phyloP scores from a whole-genome alignment of 805 yeast species.

The Kodamaea kaohsiungensis region DNA sequence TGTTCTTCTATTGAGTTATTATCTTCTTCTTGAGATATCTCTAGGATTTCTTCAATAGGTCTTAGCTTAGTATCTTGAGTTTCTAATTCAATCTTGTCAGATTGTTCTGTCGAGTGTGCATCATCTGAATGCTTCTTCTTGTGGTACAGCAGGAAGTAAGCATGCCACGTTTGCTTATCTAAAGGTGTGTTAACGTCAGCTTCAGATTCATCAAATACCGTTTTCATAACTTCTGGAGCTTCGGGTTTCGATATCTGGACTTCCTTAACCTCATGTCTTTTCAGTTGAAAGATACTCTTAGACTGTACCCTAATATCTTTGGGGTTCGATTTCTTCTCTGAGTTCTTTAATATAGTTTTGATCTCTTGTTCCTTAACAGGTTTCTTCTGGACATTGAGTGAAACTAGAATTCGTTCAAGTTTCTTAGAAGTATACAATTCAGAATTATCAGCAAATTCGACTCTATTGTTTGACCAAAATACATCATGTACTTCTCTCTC shows the following conservation, averaged over 20 bases:
- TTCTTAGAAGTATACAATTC: not conserved
- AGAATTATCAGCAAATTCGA: not conserved
- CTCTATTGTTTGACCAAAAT: slow-evolving; percentile 13
- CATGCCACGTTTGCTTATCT: slow-evolving; percentile 1
- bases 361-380: not conserved
- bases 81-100: not conserved
- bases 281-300: not conserved
- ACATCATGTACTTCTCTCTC: slow-evolving; percentile 13
- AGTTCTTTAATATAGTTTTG: not conserved
- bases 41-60: not conserved
- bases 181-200: not conserved
- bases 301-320: not conserved
- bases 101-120: not conserved
- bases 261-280: not conserved
- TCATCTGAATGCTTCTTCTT: not conserved
- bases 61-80: not conserved
- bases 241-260: not conserved
- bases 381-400: not conserved
- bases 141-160: not conserved
- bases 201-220: not conserved
- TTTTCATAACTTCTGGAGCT: not conserved
- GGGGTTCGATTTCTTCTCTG: not conserved
- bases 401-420: not conserved
- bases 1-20: not conserved
- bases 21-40: not conserved